Base-by-base conservation (phyloP, 1,284 basidiomycete species). In the Pseudozyma tsukubaensis region DNA sequence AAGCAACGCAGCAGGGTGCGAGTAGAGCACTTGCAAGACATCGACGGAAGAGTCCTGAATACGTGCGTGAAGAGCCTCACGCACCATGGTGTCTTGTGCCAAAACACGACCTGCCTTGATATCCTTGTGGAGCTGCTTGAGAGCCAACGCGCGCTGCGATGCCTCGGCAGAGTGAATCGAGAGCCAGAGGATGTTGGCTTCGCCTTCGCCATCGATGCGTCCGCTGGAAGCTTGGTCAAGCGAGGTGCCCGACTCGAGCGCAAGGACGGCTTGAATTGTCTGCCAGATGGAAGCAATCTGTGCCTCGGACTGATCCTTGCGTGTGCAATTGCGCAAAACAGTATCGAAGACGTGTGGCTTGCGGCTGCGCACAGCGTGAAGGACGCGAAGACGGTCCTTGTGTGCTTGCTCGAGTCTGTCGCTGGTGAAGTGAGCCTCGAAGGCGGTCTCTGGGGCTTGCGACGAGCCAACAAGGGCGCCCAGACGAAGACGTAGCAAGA, bases 141-240 rank as follows among this genome's bases (percentile, higher is more conserved):
- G 68, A 0, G 81, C 72, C 11, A 80, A 54, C 3, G 54, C 53
- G 13, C 76, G 72, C 50, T 77, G 70, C 24, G 73, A 64, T 9
- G 68, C 57, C 32, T 80, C 77, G 21, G 74, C 62, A 21, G 72
- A 71, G 55, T 83, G 77, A 39, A 83, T 70, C 11, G 74, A 78
- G 48, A 83, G 76, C 78, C 78, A 83, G 16, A 79, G 59, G 11
- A 77, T 65, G 32, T 72, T 64, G 5, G 64, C 40, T 39, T 57
- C 42, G n/a, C 62, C 64, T 35, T 72, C 43, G 5, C 42, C 55
- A 39, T 55, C 53, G 51, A 59, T 40, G 4, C 45, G 43, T 49
- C 68, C 61, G 21, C 9, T 35, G 4, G 62, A 60, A 29, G 68
- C 59, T 21, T 65, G 54, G 3, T 59, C 66, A 24, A 76, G 61